A percentile compares a stretch with the other conserved stretches of the same genome.
phyloP scores from a whole-genome alignment of 2,329 filamentous ascomycete genomes.

The Fusarium stilboides region DNA sequence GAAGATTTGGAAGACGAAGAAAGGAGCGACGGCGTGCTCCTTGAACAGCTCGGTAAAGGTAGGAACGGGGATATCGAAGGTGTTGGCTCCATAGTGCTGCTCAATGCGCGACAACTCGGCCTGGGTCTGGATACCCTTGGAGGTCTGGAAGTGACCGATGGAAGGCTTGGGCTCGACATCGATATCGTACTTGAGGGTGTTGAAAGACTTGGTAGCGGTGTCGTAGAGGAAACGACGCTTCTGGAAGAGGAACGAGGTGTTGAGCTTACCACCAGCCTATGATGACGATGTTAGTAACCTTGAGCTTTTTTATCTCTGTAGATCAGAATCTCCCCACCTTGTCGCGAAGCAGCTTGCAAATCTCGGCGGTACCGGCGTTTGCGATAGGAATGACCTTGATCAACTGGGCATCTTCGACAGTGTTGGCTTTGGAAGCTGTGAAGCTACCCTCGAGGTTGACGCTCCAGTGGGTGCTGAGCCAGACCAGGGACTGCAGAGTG shows the following conservation, averaged over 20 bases:
- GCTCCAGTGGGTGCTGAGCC: slow-evolving; percentile 98
- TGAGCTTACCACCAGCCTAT: slow-evolving; percentile 79
- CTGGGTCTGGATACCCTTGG: slow-evolving; percentile 79
- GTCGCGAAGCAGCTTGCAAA: slow-evolving; percentile 85
- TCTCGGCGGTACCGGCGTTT: slow-evolving; percentile 91
- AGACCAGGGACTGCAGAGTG: slow-evolving; percentile 88
- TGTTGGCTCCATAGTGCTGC: slow-evolving; percentile 95
- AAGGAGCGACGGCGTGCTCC: slow-evolving; percentile 97
- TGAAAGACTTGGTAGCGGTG: slow-evolving; percentile 79
- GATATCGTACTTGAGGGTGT: slow-evolving; percentile 85
- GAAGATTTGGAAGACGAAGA: slow-evolving; percentile 99
- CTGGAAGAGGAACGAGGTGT: slow-evolving; percentile 93
- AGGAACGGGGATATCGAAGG: slow-evolving; percentile 97
- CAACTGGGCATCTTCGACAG: slow-evolving; percentile 80
- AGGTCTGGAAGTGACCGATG: slow-evolving; percentile 84
- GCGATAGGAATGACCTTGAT: slow-evolving; percentile 94
- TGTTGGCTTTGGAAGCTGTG: slow-evolving; percentile 79
- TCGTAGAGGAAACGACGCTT: slow-evolving; percentile 96
- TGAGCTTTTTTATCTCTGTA: slow-evolving; percentile 14
- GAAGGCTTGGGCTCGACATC: slow-evolving; percentile 87
- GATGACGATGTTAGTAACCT: slow-evolving; percentile 26
- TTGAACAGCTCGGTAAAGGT: slow-evolving; percentile 97
- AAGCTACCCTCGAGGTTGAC: slow-evolving; percentile 88
- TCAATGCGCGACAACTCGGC: slow-evolving; percentile 85
- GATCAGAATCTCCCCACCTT: slow-evolving; percentile 62